Conservation (phyloP, 2,329 filamentous ascomycete species). For the Epichloe coenophiala region DNA sequence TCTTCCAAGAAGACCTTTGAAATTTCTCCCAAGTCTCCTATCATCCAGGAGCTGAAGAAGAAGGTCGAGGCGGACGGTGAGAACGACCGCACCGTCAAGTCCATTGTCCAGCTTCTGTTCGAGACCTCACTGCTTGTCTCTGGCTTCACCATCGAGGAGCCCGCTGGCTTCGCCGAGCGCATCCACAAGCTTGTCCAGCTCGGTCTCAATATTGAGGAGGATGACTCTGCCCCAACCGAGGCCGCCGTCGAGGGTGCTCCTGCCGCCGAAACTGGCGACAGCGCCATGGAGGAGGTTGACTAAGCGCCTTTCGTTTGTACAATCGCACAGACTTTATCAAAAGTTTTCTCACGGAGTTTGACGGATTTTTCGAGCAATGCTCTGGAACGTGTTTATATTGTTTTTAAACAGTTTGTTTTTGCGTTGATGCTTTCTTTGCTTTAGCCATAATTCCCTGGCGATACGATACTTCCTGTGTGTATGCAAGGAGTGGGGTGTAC, state of each 20-base stretch:
- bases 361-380: constrained; percentile 21
- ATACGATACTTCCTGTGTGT: constrained; percentile 8
- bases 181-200: constrained; percentile 99
- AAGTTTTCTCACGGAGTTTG: constrained; percentile 29
- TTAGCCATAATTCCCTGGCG: constrained; percentile 22
- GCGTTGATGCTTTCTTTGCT: constrained; percentile 15
- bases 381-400: constrained; percentile 17
- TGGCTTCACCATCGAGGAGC: constrained; percentile 99
- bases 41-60: constrained; percentile 98
- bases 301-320: constrained; percentile 40
- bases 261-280: constrained; percentile 59
- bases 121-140: constrained; percentile 98
- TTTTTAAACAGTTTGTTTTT: constrained; percentile 8
- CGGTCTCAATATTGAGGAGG: constrained; percentile 92
- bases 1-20: constrained; percentile 99
- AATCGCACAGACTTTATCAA: constrained; percentile 24
- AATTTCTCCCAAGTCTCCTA: constrained; percentile 96
- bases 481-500: constrained; percentile 19
- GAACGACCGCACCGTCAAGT: constrained; percentile 98
- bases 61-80: constrained; percentile 97
- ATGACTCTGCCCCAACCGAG: constrained; percentile 57
- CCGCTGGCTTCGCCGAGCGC: constrained; percentile 92
- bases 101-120: constrained; percentile 94
- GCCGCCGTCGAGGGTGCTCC: constrained; percentile 43
- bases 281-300: constrained; percentile 99